Evolutionary conservation across 73 alveolate genomes (phyloP).

Genomic region (Tetrahymena malaccensis): DNA sequence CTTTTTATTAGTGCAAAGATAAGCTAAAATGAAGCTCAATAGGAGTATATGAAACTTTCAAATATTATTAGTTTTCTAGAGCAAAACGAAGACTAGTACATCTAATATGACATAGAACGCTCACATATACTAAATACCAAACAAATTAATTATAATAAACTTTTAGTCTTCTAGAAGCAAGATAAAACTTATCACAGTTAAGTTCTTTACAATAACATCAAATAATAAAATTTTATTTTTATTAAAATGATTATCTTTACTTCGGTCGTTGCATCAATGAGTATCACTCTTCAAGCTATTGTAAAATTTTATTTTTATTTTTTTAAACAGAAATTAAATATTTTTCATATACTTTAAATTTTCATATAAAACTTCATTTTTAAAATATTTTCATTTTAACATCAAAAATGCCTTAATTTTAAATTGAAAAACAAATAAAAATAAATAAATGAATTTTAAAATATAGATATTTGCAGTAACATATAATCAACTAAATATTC

Average conservation of each 20-base stretch:
- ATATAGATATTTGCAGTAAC: background rate
- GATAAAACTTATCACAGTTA: background rate
- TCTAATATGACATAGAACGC: background rate
- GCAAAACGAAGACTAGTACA: background rate
- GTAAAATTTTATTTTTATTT: background rate
- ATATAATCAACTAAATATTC: background rate
- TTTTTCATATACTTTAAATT: too few species aligned
- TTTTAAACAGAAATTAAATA: too few species aligned
- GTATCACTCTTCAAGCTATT: background rate
- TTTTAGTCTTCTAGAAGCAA: background rate
- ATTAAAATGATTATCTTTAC: background rate
- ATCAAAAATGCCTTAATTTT: too few species aligned
- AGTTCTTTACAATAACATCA: background rate
- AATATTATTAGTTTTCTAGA: background rate
- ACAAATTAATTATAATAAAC: background rate
- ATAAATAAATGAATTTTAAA: background rate
- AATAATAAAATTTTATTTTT: background rate
- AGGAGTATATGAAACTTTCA: background rate
- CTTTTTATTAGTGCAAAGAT: background rate
- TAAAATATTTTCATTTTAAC: too few species aligned
- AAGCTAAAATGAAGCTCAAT: background rate
- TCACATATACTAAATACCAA: background rate
- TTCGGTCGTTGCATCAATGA: background rate
- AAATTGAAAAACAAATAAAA: background rate
- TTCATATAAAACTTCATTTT: background rate